Percentiles rank a stretch among this genome's conserved stretches.
Conservation (phyloP, 116 monocot species). For the Dioscorea cayenensis region DNA sequence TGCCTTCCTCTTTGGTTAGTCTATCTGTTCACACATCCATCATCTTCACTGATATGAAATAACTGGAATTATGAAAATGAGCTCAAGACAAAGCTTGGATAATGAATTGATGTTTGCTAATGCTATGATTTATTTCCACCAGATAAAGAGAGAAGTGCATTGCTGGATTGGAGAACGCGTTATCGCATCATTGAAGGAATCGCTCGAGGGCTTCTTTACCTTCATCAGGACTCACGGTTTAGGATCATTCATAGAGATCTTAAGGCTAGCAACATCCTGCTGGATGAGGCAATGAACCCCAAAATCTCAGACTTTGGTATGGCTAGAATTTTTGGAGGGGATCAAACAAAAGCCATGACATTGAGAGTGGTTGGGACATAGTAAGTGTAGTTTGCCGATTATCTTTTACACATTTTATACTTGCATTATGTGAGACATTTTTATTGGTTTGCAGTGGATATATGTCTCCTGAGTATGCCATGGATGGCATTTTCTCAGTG, state of each 20-base stretch:
- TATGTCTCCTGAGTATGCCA: slow-evolving; percentile 30
- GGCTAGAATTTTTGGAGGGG: slow-evolving; percentile 21
- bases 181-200: slow-evolving; percentile 16
- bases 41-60: too few relatives aligned
- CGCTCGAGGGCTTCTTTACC: slow-evolving; percentile 28
- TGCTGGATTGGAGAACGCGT: slow-evolving; percentile 13
- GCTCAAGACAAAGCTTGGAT: too few relatives aligned
- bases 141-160: slow-evolving; percentile 9
- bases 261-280: slow-evolving; percentile 30
- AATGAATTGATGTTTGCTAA: neutral
- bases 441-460: slow-evolving; percentile 15
- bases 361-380: slow-evolving; percentile 29
- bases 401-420: neutral
- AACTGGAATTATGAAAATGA: too few relatives aligned
- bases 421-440: neutral
- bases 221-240: slow-evolving; percentile 24
- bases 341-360: slow-evolving; percentile 11
- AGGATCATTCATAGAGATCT: slow-evolving; percentile 34
- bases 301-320: slow-evolving; percentile 34
- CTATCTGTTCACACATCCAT: neutral
- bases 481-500: slow-evolving; percentile 29
- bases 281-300: slow-evolving; percentile 23
- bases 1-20: slow-evolving; percentile 9
- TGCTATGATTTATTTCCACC: neutral
- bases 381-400: slow-evolving; percentile 7